Evolutionary conservation across 2,329 filamentous ascomycete species (phyloP), one percentile per base, ranked within the genome.

Genomic region (Parastagonospora avenae): DNA sequence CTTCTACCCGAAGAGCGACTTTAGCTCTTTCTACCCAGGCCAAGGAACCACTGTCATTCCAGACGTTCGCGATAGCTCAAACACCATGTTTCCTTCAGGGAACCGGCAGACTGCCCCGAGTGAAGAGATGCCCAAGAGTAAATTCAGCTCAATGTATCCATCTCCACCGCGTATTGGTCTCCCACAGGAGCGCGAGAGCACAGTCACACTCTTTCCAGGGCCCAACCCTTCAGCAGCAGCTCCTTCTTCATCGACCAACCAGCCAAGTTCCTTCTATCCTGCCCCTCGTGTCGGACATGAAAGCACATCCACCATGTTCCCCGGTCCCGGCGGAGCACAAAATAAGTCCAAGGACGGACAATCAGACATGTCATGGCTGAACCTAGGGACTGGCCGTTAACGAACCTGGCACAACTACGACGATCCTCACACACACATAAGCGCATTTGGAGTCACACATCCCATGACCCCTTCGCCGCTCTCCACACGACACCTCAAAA

Each of bases 361-460:
- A 31, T 82, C 41, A 77, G 89, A 92, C 70, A 90, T 92, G 87
- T 90, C 87, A 74, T 92, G 89, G 89, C 75, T 92, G 57, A 91
- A 92, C 66, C 79, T 92, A 14, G 86, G 85, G 40, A 82, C 65
- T 38, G 66, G 62, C 35, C 65, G 63, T 52, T 66, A 61, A 57
- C 56, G 48, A 47, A 31, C 14, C 11, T 38, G 15, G 42, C 46
- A 43, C 44, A 37, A 50, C 45, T 44, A 39, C 29, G 8, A 45
- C 15, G 8, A 14, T 47, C 48, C 47, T 46, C 39, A 47, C 39
- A 37, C 15, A 41, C 19, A 35, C 39, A 28, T 8, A 45, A 19
- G 42, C 32, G 33, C 42, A 45, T n/a, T 7, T 28, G 32, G 19
- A 37, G 30, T 19, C 29, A 14, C 29, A 8, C 29, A 32, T 16